phyloP scores from a whole-genome alignment of 2,329 filamentous ascomycete genomes.

The Zasmidium cellare region DNA sequence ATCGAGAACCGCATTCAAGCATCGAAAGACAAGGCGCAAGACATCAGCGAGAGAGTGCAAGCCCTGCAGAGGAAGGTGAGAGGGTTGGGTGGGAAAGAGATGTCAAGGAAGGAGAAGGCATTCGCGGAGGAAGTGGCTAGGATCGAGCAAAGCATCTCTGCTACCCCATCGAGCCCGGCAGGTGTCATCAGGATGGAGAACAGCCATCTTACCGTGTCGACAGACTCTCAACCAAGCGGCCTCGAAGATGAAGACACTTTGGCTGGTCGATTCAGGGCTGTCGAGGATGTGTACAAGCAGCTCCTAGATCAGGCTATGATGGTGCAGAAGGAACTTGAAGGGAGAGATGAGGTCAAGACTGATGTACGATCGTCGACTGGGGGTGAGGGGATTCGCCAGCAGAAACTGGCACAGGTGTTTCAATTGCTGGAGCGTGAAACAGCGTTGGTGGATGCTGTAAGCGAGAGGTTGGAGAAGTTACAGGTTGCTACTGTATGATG shows the following conservation, averaged over 20 bases:
- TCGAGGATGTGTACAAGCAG: conserved; percentile 28
- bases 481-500: conserved; percentile 9
- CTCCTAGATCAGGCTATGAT: conserved; percentile 30
- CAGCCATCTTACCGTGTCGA: conserved; percentile 19
- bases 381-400: conserved; percentile 56
- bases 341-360: conserved; percentile 22
- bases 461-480: conserved; percentile 61
- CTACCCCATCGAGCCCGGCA: conserved; percentile 18
- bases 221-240: conserved; percentile 9
- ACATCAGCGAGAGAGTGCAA: conserved; percentile 62
- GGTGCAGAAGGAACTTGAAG: conserved; percentile 33
- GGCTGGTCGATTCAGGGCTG: conserved; percentile 25
- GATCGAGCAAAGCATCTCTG: conserved; percentile 37
- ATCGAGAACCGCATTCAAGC: conserved; percentile 60
- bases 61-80: conserved; percentile 53
- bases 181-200: conserved; percentile 34
- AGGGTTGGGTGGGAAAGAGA: conserved; percentile 52
- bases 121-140: conserved; percentile 59
- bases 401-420: conserved; percentile 65
- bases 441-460: conserved; percentile 67
- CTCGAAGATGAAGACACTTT: conserved; percentile 15
- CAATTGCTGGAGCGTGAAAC: conserved; percentile 65
- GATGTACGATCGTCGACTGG: conserved; percentile 45
- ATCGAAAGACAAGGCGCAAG: conserved; percentile 58
- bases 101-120: conserved; percentile 63